Base-by-base conservation (phyloP, 78 protist genomes). In the Salpingoeca rosetta region DNA sequence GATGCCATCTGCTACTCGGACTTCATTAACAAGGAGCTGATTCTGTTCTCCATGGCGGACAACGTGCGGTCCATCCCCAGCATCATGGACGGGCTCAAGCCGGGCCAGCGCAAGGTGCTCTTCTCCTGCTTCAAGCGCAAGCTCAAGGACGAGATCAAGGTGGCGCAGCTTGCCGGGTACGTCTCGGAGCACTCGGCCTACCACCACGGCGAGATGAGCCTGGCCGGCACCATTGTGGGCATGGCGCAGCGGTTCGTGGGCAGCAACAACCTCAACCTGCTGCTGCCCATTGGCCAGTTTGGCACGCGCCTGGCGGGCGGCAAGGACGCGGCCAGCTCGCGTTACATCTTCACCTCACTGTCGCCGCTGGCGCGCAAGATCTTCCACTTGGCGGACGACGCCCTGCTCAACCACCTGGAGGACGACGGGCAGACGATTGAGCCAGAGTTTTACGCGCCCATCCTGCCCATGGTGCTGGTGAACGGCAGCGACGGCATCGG, bases 81-180 rank as follows among this genome's bases (percentile, higher is more conserved):
- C 3, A 44, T 96, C 56, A 92, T 98, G 7, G 99, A 98, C 74
- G 99, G 99, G 25, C 45, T 98, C 73, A 98, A 98, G 86, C 97
- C 99, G 0, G 93, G 93, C 0, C 99, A 95, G 45, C 91, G 99
- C 42, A 99, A 99, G 90, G 92, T 88, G 56, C 41, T 99, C 51
- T 99, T 82, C 83, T 43, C 90, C 22, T 95, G 98, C 92, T 97
- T 99, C 96, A 97, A 97, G 96, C 92, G 98, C 40, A 95, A 96
- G 44, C 90, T 98, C 31, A 89, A 44, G 72, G 35, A 88, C 11
- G 99, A 97, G 76, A 81, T 98, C 81, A 98, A 97, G 88, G 99
- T 99, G 3, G 98, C 99, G 3, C 99, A 99, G 94, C 91, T 99
- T n/a, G 89, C 95, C 3, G 99, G 99, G 36, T 92, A 92, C 57